These are phyloP conservation scores for Vitis rupestris DNA, from an alignment of 164 flowering plant genomes.

Conservation along the genomic window DNA sequence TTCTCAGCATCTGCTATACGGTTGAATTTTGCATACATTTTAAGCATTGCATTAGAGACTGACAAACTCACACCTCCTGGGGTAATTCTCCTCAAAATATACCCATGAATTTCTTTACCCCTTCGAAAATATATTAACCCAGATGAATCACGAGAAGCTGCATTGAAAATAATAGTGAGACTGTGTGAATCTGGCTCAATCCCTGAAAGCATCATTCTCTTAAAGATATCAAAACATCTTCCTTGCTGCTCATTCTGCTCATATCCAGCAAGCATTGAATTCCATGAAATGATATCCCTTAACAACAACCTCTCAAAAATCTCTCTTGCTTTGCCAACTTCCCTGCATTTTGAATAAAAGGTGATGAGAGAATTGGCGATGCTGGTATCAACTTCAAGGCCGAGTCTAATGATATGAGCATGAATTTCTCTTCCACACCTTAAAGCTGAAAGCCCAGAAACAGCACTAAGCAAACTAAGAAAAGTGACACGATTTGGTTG, in stretches of 20 bases:
- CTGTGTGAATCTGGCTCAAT: slow-evolving; percentile 29
- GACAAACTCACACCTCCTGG: slow-evolving; percentile 3
- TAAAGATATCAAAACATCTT: slow-evolving; percentile 24
- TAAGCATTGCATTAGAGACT: slow-evolving; percentile 26
- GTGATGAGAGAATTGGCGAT: slow-evolving; percentile 33
- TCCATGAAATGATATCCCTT: slow-evolving; percentile 35
- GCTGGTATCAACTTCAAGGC: slow-evolving; percentile 23
- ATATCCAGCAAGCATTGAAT: slow-evolving; percentile 33
- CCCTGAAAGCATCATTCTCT: slow-evolving; percentile 23
- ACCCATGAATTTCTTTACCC: slow-evolving; percentile 31
- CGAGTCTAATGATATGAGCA: slow-evolving; percentile 22
- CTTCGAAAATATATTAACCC: slow-evolving; percentile 6
- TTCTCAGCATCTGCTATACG: slow-evolving; percentile 21
- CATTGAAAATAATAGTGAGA: slow-evolving; percentile 24
- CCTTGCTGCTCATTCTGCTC: slow-evolving; percentile 25
- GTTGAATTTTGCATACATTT: slow-evolving; percentile 29
- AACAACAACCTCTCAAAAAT: slow-evolving; percentile 21
- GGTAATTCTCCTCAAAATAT: slow-evolving; percentile 21
- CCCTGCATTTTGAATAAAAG: slow-evolving; percentile 35
- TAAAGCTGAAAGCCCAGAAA: slow-evolving; percentile 24
- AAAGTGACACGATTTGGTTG: slow-evolving; percentile 34
- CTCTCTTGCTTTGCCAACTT: slow-evolving; percentile 16
- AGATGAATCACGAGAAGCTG: slow-evolving; percentile 18
- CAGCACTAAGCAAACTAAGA: slow-evolving; percentile 28
- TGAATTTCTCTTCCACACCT: slow-evolving; percentile 31